These are phyloP conservation scores for Tardiomyces digboiensis DNA, from an alignment of 1,139 yeast species.

Conservation along the genomic window DNA sequence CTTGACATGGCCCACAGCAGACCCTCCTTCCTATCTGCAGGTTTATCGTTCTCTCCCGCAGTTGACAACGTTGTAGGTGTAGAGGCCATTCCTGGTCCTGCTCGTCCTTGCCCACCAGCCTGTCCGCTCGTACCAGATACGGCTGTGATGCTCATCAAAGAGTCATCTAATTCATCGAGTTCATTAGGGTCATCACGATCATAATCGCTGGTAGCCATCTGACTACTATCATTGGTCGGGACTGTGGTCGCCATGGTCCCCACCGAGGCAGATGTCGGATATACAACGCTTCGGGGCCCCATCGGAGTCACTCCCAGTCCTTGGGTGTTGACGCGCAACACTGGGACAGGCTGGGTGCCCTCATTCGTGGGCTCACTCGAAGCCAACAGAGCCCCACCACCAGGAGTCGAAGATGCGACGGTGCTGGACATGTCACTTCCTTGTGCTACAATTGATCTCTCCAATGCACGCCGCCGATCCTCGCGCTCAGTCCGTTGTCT, in stretches of 20 bases:
- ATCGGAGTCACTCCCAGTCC: neutral
- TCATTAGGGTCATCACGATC: neutral
- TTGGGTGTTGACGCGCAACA: neutral
- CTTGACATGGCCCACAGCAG: slow-evolving; percentile 46
- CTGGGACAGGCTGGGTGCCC: neutral
- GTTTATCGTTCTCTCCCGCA: slow-evolving; percentile 5
- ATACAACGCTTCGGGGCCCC: neutral
- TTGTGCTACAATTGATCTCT: slow-evolving; percentile 10
- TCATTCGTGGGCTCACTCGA: neutral
- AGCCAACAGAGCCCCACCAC: neutral
- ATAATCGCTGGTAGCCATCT: neutral
- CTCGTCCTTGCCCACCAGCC: too few relatives aligned
- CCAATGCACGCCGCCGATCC: slow-evolving; percentile 28
- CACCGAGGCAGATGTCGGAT: neutral
- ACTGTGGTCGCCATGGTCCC: neutral
- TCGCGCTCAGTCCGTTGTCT: slow-evolving; percentile 33
- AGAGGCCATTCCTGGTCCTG: neutral
- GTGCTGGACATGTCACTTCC: neutral
- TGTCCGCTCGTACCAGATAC: neutral
- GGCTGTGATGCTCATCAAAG: neutral
- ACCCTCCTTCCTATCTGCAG: slow-evolving; percentile 36
- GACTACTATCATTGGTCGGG: neutral
- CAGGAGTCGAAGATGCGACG: neutral
- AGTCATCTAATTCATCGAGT: neutral
- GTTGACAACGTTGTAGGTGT: neutral